Percentiles rank a stretch among this genome's conserved stretches.
Conservation (phyloP, 73 alveolate genomes). For the Paramecium bursaria region DNA sequence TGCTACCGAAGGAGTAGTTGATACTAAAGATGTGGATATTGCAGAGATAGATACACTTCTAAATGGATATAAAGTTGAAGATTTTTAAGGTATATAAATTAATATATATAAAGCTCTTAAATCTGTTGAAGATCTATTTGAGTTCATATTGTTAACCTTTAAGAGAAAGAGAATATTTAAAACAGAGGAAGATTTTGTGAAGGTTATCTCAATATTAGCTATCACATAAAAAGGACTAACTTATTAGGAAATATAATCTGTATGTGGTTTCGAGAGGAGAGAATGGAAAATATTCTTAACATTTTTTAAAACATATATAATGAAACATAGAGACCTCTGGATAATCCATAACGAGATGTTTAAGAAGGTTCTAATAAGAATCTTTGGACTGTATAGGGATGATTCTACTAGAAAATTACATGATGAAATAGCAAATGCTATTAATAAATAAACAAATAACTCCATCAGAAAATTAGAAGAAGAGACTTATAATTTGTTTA, state of each 20-base stretch:
- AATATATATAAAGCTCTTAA: background rate
- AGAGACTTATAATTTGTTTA: slow-evolving; percentile 65
- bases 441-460: slow-evolving; percentile 57
- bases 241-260: slow-evolving; percentile 52
- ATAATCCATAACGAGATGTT: slow-evolving; percentile 66
- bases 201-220: slow-evolving; percentile 57
- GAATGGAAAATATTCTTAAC: slow-evolving; percentile 66
- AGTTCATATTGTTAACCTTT: slow-evolving; percentile 42
- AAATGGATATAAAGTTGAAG: background rate
- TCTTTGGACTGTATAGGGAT: slow-evolving; percentile 30
- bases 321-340: slow-evolving; percentile 67
- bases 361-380: slow-evolving; percentile 52
- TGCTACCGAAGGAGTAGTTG: slow-evolving; percentile 65
- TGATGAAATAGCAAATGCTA: slow-evolving; percentile 63
- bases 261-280: slow-evolving; percentile 42
- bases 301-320: slow-evolving; percentile 52
- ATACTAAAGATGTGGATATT: slow-evolving; percentile 17
- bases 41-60: background rate
- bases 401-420: slow-evolving; percentile 7
- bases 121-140: slow-evolving; percentile 60
- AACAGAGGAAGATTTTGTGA: slow-evolving; percentile 29
- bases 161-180: slow-evolving; percentile 18
- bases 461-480: slow-evolving; percentile 70
- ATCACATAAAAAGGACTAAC: slow-evolving; percentile 67
- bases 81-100: slow-evolving; percentile 43